A percentile compares a stretch with the other conserved stretches of the same genome.
Evolutionary conservation across 2,329 filamentous ascomycete genomes (phyloP).

Genomic region (Venturia carpophila): DNA sequence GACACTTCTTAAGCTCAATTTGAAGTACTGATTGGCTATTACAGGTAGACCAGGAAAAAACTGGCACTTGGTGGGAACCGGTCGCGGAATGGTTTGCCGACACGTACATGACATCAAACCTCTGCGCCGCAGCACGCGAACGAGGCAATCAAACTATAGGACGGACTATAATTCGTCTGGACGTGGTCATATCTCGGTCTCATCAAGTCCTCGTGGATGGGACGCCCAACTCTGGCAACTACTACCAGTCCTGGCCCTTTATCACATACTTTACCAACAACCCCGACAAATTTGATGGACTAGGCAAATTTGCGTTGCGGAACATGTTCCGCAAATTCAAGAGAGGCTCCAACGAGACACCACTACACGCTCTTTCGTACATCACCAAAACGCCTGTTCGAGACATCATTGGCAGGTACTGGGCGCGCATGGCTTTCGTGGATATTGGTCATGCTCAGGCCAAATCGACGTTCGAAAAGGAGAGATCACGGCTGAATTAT

Average conservation of each 20-base stretch:
- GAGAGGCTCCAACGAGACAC: slow-evolving; percentile 42
- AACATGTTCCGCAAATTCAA: slow-evolving; percentile 37
- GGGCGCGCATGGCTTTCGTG: slow-evolving; percentile 47
- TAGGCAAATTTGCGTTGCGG: slow-evolving; percentile 22
- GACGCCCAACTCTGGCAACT: slow-evolving; percentile 32
- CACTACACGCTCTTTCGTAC: slow-evolving; percentile 40
- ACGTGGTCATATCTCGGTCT: slow-evolving; percentile 42
- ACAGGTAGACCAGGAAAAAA: slow-evolving; percentile 36
- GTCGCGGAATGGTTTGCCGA: slow-evolving; percentile 46
- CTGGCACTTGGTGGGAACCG: slow-evolving; percentile 47
- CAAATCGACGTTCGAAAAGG: slow-evolving; percentile 32
- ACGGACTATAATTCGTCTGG: slow-evolving; percentile 36
- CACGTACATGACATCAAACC: slow-evolving; percentile 39
- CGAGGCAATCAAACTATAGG: slow-evolving; percentile 31
- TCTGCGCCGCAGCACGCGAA: slow-evolving; percentile 36
- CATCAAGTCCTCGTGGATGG: slow-evolving; percentile 45
- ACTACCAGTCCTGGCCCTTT: slow-evolving; percentile 48
- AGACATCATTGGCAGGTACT: slow-evolving; percentile 42
- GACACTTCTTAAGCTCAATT: not conserved
- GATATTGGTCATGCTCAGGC: slow-evolving; percentile 42
- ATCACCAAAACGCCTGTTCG: slow-evolving; percentile 32
- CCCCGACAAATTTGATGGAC: slow-evolving; percentile 34
- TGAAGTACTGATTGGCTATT: not conserved
- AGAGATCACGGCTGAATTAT: slow-evolving; percentile 23
- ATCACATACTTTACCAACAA: slow-evolving; percentile 43